Evolutionary conservation across 768 basidiomycete genomes (phyloP).

Genomic region (Pulveroboletus ravenelii): DNA sequence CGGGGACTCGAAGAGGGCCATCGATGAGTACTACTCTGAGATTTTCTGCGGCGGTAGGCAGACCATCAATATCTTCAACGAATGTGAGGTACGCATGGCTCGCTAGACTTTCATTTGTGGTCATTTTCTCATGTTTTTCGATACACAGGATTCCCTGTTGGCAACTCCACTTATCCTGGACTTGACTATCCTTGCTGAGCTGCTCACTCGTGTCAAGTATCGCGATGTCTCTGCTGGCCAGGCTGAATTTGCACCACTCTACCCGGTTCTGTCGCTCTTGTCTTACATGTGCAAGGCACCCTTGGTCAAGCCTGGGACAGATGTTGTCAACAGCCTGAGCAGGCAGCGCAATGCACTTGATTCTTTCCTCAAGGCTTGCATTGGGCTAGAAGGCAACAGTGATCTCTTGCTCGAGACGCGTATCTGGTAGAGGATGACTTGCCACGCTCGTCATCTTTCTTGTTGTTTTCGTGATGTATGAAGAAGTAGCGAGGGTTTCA

Average conservation of each 20-base stretch:
- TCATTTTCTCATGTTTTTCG: neutral
- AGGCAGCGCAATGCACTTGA: conserved; percentile 95
- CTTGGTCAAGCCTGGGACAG: conserved; percentile 90
- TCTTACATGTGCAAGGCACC: conserved; percentile 98
- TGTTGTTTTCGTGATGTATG: neutral
- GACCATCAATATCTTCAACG: conserved; percentile 96
- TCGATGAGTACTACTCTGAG: conserved; percentile 99
- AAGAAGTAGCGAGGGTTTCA: conserved; percentile 15
- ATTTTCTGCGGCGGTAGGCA: conserved; percentile 94
- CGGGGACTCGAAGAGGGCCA: conserved; percentile 97
- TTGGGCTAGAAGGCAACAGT: conserved; percentile 76
- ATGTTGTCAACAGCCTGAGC: conserved; percentile 92
- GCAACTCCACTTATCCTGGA: conserved; percentile 71
- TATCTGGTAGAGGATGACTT: conserved; percentile 61
- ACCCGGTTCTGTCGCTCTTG: conserved; percentile 88
- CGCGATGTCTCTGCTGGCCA: conserved; percentile 46
- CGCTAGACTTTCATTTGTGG: accelerated
- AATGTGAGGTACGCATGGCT: conserved; percentile 71
- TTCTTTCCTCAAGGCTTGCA: conserved; percentile 84
- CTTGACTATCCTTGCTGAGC: conserved; percentile 84
- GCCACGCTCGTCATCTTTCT: no score
- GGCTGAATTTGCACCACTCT: conserved; percentile 74
- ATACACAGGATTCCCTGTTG: conserved; percentile 77
- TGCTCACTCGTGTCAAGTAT: conserved; percentile 90
- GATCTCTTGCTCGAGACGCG: conserved; percentile 86